These are phyloP conservation scores for Dendrobium officinale DNA, from an alignment of 106 monocot species.

Conservation along the genomic window DNA sequence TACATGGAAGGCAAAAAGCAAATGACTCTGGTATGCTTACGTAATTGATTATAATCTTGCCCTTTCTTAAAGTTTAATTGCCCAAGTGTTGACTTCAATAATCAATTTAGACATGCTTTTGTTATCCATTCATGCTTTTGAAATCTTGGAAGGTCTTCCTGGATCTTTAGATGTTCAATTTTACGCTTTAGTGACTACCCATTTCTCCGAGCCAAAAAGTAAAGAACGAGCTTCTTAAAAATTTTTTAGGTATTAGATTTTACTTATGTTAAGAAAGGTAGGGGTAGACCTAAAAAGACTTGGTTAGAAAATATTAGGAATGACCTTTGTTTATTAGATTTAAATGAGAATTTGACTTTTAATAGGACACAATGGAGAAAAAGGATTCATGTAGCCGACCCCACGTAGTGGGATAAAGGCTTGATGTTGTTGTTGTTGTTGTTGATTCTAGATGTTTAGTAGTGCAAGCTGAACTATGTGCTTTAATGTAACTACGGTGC, in stretches of 20 bases:
- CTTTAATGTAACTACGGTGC: not conserved
- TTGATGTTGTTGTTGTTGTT: no score
- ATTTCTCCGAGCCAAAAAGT: not conserved
- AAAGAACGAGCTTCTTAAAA: not conserved
- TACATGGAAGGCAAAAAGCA: conserved; percentile 62
- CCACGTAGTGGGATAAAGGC: no score
- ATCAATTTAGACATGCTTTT: not conserved
- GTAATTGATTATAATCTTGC: not conserved
- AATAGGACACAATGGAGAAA: no score
- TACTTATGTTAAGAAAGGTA: no score
- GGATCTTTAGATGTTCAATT: not conserved
- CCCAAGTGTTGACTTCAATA: not conserved
- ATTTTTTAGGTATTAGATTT: no score
- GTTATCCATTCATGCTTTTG: not conserved
- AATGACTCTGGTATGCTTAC: conserved; percentile 62
- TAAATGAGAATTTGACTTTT: no score
- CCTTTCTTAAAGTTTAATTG: not conserved
- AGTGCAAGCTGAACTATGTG: not conserved
- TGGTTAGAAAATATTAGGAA: no score
- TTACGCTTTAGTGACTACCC: not conserved
- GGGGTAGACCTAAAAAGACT: no score
- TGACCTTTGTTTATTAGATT: no score
- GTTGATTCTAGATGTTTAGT: not conserved
- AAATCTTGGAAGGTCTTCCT: not conserved
- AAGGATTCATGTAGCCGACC: no score